Conservation (phyloP, 768 basidiomycete genomes). For the Collybia sordida region DNA sequence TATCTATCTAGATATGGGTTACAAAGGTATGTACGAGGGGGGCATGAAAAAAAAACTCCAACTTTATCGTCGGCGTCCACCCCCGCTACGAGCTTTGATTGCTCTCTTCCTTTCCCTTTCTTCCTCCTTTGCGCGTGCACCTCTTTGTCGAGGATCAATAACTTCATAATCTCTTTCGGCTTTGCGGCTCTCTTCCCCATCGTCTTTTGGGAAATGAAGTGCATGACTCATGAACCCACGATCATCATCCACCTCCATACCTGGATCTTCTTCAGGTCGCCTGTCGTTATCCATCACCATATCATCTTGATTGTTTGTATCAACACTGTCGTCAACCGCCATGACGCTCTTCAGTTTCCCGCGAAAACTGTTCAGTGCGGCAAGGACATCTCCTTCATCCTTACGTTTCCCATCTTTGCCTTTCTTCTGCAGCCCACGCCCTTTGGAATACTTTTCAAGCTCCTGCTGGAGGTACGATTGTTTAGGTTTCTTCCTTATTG, state of each 20-base stretch:
- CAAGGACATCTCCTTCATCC: slow-evolving; percentile 74
- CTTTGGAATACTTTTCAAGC: slow-evolving; percentile 76
- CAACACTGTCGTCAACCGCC: slow-evolving; percentile 18
- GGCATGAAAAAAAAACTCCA: not conserved
- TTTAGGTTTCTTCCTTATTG: slow-evolving; percentile 51
- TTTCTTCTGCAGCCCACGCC: slow-evolving; percentile 56
- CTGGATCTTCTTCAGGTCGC: slow-evolving; percentile 39
- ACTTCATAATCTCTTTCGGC: slow-evolving; percentile 88
- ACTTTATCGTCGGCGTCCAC: slow-evolving; percentile 18
- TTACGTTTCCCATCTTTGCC: slow-evolving; percentile 51
- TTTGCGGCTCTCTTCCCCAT: slow-evolving; percentile 71
- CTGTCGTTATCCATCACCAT: slow-evolving; percentile 17
- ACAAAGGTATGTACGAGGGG: too few species aligned
- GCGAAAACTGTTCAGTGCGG: slow-evolving; percentile 68
- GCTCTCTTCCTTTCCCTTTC: slow-evolving; percentile 65
- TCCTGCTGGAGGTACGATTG: slow-evolving; percentile 81
- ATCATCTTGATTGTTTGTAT: slow-evolving; percentile 19
- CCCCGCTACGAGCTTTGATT: slow-evolving; percentile 30
- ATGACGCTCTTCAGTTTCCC: slow-evolving; percentile 57
- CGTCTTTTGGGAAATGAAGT: slow-evolving; percentile 76
- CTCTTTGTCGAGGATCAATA: slow-evolving; percentile 76
- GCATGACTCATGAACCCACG: slow-evolving; percentile 71
- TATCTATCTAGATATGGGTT: too few species aligned
- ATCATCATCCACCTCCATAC: slow-evolving; percentile 79
- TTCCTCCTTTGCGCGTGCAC: slow-evolving; percentile 76